Evolutionary conservation across 2,329 filamentous ascomycete species (phyloP), one percentile per base, ranked within the genome.

Genomic region (Trichoderma atrobrunneum): DNA sequence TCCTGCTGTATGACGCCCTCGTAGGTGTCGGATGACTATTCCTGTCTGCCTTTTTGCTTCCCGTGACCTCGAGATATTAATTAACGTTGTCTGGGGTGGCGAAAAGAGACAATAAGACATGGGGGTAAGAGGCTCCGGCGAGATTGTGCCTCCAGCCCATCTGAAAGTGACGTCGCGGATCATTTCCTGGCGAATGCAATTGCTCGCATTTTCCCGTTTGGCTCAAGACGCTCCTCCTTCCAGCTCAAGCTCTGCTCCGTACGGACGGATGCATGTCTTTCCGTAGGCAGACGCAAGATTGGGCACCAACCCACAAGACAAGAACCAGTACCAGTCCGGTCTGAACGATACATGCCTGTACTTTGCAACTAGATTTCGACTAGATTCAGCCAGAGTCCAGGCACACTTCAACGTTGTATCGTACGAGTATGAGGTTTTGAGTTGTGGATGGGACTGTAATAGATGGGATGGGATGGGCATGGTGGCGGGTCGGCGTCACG

Each of bases 401-500:
- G 43, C n/a, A 51, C 43, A 51, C 43, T 21, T 51, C n/a, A 21
- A 21, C n/a, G 43, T 51, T 51, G 43, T 51, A 51, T 51, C 43
- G n/a, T 51, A 21, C 43, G 43, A 51, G 43, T 3, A 51, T 51
- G 43, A 51, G 43, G 43, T 51, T 51, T 51, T 21, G 43, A 51
- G 43, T 51, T 51, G 43, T 21, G 43, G 43, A 51, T 51, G 43
- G n/a, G 24, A n/a, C 43, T 48, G 18, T 51, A 48, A 21, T 12
- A 36, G 43, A 3, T 51, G 43, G 43, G 36, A 21, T 43, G 21
- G 21, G 36, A 26, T 12, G 21, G 7, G 7, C 12, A 54, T 61
- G 66, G 66, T 61, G 28, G 66, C 56, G 56, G 56, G 39, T 61
- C 56, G 56, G 66, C 34, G 34, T 63, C 59, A 61, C 66, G 66